A percentile compares a stretch with the other conserved stretches of the same genome.
Conservation (phyloP, 352 stramenopile genomes). For the Globisporangium okanoganense region DNA sequence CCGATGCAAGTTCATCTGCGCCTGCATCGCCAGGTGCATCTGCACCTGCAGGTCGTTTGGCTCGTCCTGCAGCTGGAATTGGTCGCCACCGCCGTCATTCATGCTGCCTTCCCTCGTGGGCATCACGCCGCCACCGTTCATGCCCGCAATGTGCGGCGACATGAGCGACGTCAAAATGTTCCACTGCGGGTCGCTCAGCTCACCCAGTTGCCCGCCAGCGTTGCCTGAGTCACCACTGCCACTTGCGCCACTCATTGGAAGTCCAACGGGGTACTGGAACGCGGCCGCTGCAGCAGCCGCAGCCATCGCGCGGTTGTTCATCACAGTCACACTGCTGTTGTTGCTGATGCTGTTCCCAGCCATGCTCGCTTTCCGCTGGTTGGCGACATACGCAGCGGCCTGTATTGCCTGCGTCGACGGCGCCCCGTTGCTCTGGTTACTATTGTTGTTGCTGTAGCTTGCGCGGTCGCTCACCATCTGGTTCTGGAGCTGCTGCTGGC, state of each 20-base stretch:
- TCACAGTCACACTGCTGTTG: constrained; percentile 14
- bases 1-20: constrained; percentile 85
- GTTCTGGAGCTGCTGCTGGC: constrained; percentile 14
- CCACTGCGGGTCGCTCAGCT: constrained; percentile 73
- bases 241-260: constrained; percentile 8
- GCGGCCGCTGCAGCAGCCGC: constrained; percentile 31
- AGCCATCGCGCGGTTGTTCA: constrained; percentile 16
- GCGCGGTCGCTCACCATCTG: constrained; percentile 11
- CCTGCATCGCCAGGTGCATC: constrained; percentile 86
- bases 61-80: constrained; percentile 61
- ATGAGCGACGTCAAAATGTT: constrained; percentile 77
- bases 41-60: constrained; percentile 68
- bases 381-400: constrained; percentile 9
- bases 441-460: constrained; percentile 7
- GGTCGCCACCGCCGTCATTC: constrained; percentile 23
- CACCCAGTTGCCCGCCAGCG: constrained; percentile 19
- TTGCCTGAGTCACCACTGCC: not conserved
- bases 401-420: constrained; percentile 12
- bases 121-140: constrained; percentile 19
- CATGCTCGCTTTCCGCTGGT: constrained; percentile 13
- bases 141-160: constrained; percentile 53
- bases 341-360: constrained; percentile 12
- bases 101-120: constrained; percentile 32
- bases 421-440: not conserved
- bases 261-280: constrained; percentile 34